Evolutionary conservation across 371 early-diverging fungal species (phyloP), one percentile per base, ranked within the genome.

Genomic region (Chytridiales sp.): DNA sequence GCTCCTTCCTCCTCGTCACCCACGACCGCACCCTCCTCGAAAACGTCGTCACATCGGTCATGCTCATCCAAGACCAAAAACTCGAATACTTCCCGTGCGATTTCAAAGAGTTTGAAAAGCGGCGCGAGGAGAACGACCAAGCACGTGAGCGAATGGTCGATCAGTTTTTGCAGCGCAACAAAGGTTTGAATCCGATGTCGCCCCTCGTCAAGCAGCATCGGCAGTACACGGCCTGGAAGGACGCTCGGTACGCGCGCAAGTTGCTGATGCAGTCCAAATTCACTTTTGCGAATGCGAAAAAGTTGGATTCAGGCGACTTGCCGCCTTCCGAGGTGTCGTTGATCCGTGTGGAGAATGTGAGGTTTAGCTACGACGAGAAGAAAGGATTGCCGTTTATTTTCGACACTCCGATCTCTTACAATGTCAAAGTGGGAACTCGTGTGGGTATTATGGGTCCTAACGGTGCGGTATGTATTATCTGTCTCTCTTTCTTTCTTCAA

Each of bases 11-110:
- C 59, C 84, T 86, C 61, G 81, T 87, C 47, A 90, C 91, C 48
- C 91, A 92, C 80, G 91, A 91, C 78, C 84, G 85, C 53, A 81
- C 82, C 51, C 90, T 92, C 81, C 77, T 92, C 53, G 86, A 90
- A 76, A 79, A 82, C 53, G 84, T 86, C 49, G 87, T 87, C 68
- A 85, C 87, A 52, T 81, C 87, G 58, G 87, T 88, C 57, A 74
- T 90, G 48, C 89, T 89, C 47, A 59, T 65, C 68, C 31, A 68
- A 22, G 54, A 41, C 39, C 50, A 59, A 42, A 66, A 66, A 43
- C 61, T 66, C 47, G 61, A 58, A 51, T 56, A 61, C 43, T 66
- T 54, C 53, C 43, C 49, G 13, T 56, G 67, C 39, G 56, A 60
- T 29, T 54, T 66, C 40, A 59, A 66, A 47, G 66, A 50, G 38